Conservation (phyloP, 306 rosid genomes). For the Clitoria ternatea region DNA sequence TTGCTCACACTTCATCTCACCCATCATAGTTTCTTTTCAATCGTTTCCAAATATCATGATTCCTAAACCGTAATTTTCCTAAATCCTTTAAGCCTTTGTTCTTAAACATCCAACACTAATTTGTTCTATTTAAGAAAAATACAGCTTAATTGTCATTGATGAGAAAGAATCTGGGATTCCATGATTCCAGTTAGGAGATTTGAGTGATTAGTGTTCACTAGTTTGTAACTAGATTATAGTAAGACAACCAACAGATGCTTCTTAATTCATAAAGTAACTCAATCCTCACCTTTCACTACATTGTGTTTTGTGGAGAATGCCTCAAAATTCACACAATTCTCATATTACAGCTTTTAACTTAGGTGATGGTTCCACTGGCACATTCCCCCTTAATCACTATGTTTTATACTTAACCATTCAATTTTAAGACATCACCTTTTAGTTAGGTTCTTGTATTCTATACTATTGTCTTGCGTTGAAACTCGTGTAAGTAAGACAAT, state of each 20-base stretch:
- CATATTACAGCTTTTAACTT: slow-evolving; percentile 46
- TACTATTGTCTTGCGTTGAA: no score
- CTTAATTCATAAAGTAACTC: slow-evolving; percentile 42
- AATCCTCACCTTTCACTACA: slow-evolving; percentile 55
- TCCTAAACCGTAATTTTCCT: no score
- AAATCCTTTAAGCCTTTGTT: no score
- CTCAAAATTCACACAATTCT: slow-evolving; percentile 49
- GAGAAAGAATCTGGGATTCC: slow-evolving; percentile 29
- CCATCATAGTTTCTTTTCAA: no score
- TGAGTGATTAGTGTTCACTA: slow-evolving; percentile 26
- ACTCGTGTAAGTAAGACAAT: no score
- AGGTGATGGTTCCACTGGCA: slow-evolving; percentile 44
- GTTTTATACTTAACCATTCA: no score
- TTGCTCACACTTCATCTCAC: no score
- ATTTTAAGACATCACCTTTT: no score
- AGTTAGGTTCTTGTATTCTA: no score
- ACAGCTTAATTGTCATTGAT: slow-evolving; percentile 26
- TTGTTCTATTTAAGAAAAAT: neutral
- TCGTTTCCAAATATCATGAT: no score
- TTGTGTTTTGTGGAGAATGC: slow-evolving; percentile 43
- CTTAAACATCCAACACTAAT: neutral
- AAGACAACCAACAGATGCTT: slow-evolving; percentile 22
- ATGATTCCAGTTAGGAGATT: slow-evolving; percentile 27
- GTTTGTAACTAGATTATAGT: slow-evolving; percentile 19
- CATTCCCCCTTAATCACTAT: no score